Base-by-base conservation (phyloP, 2,329 filamentous ascomycete genomes). In the Fusarium avenaceum region DNA sequence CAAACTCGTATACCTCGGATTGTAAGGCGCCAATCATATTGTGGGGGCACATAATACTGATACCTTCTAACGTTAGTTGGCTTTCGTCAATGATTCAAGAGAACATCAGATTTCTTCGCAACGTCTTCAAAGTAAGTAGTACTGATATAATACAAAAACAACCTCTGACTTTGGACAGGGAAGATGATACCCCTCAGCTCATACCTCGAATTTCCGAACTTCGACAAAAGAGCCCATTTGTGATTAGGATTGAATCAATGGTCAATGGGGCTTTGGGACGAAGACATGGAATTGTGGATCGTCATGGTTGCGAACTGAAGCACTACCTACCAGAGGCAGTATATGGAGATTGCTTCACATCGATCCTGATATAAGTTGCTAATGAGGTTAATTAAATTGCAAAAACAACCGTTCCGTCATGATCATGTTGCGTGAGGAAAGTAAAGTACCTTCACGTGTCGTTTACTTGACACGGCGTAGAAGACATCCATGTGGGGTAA, bases 381-480 rank as follows among this genome's bases (percentile, higher is more conserved):
- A 22, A 30, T 43, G 39, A 35, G 42, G 19, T 54, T 42, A 54
- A 56, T 45, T 40, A 32, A 49, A 51, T 46, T 51, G 38, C 39
- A 26, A 42, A 50, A 35, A 20, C 24, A 14, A 28, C 10, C 17
- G 32, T 9, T 24, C 20, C n/a, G 9, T n/a, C 8, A 14, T 28
- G 33, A 54, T 19, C 22, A 19, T n/a, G 22, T 19, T 28, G 26
- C 40, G 20, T 43, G 35, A 47, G 30, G 17, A 10, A 10, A 24
- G 22, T 35, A 22, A 48, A 26, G 14, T 35, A 19, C 8, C 35
- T 43, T 68, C 54, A 68, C 54, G 57, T 67, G 58, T 52, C 24
- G 67, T 65, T 53, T 30, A 39, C 46, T 63, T 55, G 46, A 57
- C 48, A 52, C 42, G 45, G 50, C 33, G 35, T 39, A 54, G 54